These are phyloP conservation scores for Aspergillus baeticus DNA, from an alignment of 495 filamentous ascomycete species.

Conservation along the genomic window DNA sequence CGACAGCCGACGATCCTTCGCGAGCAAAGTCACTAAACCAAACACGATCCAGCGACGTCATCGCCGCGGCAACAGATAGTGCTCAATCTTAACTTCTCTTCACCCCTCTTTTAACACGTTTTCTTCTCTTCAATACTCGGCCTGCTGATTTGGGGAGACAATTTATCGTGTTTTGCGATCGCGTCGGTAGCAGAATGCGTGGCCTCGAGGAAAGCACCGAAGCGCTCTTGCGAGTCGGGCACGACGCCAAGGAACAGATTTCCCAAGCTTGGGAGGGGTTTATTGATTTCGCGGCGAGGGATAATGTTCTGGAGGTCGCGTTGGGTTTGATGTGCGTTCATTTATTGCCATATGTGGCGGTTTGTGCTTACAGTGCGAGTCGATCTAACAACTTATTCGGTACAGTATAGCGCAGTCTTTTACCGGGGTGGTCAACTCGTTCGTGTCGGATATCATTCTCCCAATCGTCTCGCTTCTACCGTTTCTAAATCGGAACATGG, in stretches of 20 bases:
- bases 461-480: conserved; percentile 68
- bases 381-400: neutral
- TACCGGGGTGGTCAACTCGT: conserved; percentile 68
- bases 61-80: too few relatives aligned
- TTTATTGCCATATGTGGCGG: neutral
- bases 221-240: conserved; percentile 23
- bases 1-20: too few relatives aligned
- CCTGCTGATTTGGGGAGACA: neutral
- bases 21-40: too few relatives aligned
- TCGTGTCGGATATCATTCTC: conserved; percentile 68
- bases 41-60: too few relatives aligned
- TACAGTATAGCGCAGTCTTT: conserved; percentile 68
- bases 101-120: too few relatives aligned
- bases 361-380: neutral
- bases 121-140: neutral
- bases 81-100: too few relatives aligned
- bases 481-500: conserved; percentile 68
- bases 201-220: conserved; percentile 31
- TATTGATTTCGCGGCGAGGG: conserved; percentile 67
- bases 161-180: neutral
- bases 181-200: conserved; percentile 21
- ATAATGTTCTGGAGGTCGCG: conserved; percentile 75
- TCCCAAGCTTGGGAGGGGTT: conserved; percentile 58
- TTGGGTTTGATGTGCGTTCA: conserved; percentile 66
- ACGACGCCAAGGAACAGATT: conserved; percentile 33